Percentiles rank a stretch among this genome's conserved stretches.
These are phyloP conservation scores for Salix exigua DNA, from an alignment of 345 rosid species.

Conservation along the genomic window DNA sequence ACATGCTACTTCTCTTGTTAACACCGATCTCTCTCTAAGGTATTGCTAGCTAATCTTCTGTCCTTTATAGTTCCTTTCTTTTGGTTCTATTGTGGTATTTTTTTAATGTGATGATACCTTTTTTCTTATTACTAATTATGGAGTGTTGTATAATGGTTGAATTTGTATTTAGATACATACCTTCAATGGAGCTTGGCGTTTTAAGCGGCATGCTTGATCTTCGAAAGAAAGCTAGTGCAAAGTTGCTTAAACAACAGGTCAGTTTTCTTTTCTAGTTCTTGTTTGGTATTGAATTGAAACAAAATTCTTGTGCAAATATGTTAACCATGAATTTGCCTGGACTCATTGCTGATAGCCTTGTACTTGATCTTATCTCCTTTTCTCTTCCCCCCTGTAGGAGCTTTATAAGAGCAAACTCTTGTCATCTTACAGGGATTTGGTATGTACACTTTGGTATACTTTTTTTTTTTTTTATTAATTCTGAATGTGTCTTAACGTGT, in stretches of 20 bases:
- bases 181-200: conserved; percentile 74
- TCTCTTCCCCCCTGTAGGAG: conserved; percentile 34
- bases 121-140: neutral
- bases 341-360: neutral
- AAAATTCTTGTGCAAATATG: neutral
- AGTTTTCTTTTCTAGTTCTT: neutral
- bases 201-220: conserved; percentile 63
- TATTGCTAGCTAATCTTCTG: neutral
- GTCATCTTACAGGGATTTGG: conserved; percentile 76
- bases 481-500: neutral
- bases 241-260: conserved; percentile 71
- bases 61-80: neutral
- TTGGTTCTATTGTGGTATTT: neutral
- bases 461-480: neutral
- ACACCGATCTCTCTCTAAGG: conserved; percentile 66
- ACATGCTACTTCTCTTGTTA: conserved; percentile 77
- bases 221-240: conserved; percentile 61
- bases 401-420: conserved; percentile 45
- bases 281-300: neutral
- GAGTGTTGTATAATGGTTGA: no score
- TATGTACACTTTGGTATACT: conserved; percentile 23
- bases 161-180: conserved; percentile 50
- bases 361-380: neutral
- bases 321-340: neutral
- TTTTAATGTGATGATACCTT: neutral